Evolutionary conservation across 73 alveolate species (phyloP).

Genomic region (Stentor roeselii): DNA sequence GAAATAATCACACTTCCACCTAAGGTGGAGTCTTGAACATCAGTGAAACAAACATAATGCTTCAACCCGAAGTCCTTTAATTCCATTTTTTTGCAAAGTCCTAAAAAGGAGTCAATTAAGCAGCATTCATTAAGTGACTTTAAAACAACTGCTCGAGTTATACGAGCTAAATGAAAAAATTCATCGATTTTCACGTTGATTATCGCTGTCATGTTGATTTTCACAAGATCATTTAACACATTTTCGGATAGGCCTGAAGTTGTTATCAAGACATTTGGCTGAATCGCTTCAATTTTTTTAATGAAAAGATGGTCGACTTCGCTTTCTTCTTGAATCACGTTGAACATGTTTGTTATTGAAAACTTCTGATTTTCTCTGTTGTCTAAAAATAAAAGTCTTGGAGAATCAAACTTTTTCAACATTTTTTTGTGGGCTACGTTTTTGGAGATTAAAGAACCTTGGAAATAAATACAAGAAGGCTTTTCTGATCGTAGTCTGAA

Average conservation of each 20-base stretch:
- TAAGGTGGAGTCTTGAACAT: not conserved
- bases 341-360: not conserved
- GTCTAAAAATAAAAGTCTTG: constrained; percentile 50
- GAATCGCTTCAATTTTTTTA: not conserved
- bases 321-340: not conserved
- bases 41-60: not conserved
- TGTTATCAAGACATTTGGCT: not conserved
- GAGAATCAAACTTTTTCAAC: constrained; percentile 52
- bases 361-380: not conserved
- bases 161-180: not conserved
- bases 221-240: not conserved
- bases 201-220: not conserved
- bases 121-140: not conserved
- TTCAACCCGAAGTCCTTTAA: not conserved
- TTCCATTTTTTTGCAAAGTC: not conserved
- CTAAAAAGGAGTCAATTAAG: not conserved
- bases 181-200: not conserved
- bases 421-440: constrained; percentile 68
- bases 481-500: not conserved
- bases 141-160: not conserved
- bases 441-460: constrained; percentile 59
- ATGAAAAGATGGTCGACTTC: not conserved
- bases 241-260: not conserved
- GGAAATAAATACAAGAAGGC: constrained; percentile 33
- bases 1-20: not conserved